Conservation (phyloP, 169 alveolate genomes). For the Cryptosporidium ubiquitum region DNA sequence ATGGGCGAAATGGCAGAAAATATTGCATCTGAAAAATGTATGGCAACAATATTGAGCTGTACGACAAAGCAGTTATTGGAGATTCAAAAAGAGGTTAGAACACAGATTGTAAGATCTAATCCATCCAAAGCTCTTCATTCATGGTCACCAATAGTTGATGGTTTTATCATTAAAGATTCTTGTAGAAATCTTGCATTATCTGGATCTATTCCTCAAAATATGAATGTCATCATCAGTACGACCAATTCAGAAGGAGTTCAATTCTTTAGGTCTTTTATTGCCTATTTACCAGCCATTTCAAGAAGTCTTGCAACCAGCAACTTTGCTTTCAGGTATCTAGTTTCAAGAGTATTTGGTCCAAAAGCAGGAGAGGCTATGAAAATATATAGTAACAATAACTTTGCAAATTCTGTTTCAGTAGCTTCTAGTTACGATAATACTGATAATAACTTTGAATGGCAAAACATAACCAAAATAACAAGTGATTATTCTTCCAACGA, state of each 20-base stretch:
- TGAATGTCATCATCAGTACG: slow-evolving; percentile 49
- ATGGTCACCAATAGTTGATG: slow-evolving; percentile 71
- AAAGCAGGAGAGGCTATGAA: slow-evolving; percentile 71
- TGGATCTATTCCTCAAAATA: slow-evolving; percentile 47
- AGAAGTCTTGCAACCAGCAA: slow-evolving; percentile 60
- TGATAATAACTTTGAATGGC: not conserved
- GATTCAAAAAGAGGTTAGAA: slow-evolving; percentile 58
- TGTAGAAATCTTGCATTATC: slow-evolving; percentile 42
- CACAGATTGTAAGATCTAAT: slow-evolving; percentile 29
- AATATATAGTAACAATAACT: slow-evolving; percentile 16
- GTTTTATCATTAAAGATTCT: slow-evolving; percentile 45
- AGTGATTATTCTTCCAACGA: not conserved
- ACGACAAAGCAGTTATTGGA: slow-evolving; percentile 57
- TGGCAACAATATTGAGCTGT: slow-evolving; percentile 65
- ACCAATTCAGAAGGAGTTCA: slow-evolving; percentile 67
- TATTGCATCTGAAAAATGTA: slow-evolving; percentile 41
- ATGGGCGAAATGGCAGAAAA: slow-evolving; percentile 66
- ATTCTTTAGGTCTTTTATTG: slow-evolving; percentile 56
- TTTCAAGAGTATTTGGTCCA: slow-evolving; percentile 67
- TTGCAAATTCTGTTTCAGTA: not conserved
- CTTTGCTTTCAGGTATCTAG: slow-evolving; percentile 40
- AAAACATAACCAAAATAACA: not conserved
- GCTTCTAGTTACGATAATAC: not conserved
- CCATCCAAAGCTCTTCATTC: slow-evolving; percentile 65
- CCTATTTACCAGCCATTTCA: slow-evolving; percentile 55